Conservation (phyloP, 768 basidiomycete species). For the Collybia sordida region DNA sequence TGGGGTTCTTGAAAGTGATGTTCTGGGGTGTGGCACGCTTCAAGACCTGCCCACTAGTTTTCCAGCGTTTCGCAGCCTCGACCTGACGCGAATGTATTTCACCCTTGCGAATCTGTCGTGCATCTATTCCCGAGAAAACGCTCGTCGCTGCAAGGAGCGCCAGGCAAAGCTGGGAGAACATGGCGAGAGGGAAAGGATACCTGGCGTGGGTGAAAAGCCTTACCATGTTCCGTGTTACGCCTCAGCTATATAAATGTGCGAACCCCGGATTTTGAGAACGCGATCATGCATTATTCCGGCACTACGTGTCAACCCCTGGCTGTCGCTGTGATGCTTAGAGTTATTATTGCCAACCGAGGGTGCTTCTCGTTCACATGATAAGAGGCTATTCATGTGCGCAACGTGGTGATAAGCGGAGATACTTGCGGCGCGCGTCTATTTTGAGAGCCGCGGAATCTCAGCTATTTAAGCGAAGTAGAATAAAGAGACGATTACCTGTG, state of each 20-base stretch:
- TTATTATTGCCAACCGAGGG: background rate
- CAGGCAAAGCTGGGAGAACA: conserved; percentile 15
- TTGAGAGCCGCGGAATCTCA: background rate
- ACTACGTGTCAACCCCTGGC: too few relatives aligned
- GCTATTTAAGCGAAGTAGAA: too few relatives aligned
- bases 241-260: too few relatives aligned
- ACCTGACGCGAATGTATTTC: conserved; percentile 44
- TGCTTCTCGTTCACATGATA: conserved; percentile 1
- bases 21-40: conserved; percentile 41
- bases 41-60: conserved; percentile 7
- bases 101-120: conserved; percentile 35
- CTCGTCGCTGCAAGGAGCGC: conserved; percentile 14
- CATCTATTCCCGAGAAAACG: conserved; percentile 17
- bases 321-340: too few relatives aligned
- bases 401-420: too few relatives aligned
- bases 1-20: conserved; percentile 70
- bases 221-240: background rate
- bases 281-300: too few relatives aligned
- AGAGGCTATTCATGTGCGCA: too few relatives aligned
- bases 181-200: background rate
- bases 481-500: too few relatives aligned
- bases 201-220: background rate
- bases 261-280: too few relatives aligned
- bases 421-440: background rate
- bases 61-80: conserved; percentile 47